Conservation (phyloP, 148 eudicot species). For the Nepenthes mirabilis region DNA sequence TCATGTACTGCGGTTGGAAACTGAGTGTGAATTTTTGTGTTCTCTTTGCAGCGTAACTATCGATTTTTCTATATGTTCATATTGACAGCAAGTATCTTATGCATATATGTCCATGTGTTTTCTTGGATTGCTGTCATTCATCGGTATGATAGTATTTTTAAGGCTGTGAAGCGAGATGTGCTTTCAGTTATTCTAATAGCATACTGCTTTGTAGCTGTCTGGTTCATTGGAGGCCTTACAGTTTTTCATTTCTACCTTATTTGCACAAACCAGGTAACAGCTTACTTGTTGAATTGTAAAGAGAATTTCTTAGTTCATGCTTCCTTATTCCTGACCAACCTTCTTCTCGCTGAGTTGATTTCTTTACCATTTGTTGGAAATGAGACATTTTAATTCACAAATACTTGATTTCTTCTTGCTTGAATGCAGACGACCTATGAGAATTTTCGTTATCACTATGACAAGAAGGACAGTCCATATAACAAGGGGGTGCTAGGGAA, state of each 20-base stretch:
- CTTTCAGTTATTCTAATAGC: constrained; percentile 51
- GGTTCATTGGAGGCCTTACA: constrained; percentile 91
- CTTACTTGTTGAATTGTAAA: neutral
- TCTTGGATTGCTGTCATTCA: constrained; percentile 47
- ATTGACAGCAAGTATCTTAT: constrained; percentile 56
- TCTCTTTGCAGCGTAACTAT: constrained; percentile 74
- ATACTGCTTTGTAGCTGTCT: constrained; percentile 74
- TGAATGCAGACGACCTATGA: constrained; percentile 84
- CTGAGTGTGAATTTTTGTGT: constrained; percentile 9
- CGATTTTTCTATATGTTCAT: constrained; percentile 78
- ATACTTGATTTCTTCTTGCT: constrained; percentile 1
- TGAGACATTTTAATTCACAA: constrained; percentile 7
- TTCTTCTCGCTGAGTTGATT: neutral
- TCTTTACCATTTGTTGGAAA: neutral
- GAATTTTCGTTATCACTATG: constrained; percentile 76
- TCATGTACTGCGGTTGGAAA: neutral
- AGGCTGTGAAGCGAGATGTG: constrained; percentile 47
- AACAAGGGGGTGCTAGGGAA: constrained; percentile 43
- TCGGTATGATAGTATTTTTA: constrained; percentile 25
- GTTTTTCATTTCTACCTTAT: constrained; percentile 75
- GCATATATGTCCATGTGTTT: constrained; percentile 70
- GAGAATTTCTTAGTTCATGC: too few relatives aligned
- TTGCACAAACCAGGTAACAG: constrained; percentile 69
- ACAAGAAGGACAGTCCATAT: constrained; percentile 76
- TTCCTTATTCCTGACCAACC: neutral